These are phyloP conservation scores for Yarrowia divulgata DNA, from an alignment of 805 yeast genomes.

Conservation along the genomic window DNA sequence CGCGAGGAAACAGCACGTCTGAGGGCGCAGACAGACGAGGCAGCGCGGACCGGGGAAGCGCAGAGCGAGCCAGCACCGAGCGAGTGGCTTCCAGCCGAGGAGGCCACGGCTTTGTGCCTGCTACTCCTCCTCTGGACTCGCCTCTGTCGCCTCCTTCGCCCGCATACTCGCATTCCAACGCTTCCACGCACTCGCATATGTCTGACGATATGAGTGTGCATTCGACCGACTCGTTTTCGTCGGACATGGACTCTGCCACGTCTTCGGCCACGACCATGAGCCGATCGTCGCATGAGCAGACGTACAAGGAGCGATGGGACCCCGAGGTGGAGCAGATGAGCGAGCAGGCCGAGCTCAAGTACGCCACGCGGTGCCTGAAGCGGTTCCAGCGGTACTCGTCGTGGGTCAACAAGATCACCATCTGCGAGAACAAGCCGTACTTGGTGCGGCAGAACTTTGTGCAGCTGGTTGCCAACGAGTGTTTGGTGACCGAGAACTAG, in stretches of 20 bases:
- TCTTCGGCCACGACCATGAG: slow-evolving; percentile 26
- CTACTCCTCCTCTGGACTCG: slow-evolving; percentile 8
- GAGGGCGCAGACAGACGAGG: background rate
- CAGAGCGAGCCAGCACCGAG: background rate
- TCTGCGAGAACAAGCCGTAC: slow-evolving; percentile 36
- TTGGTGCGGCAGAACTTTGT: slow-evolving; percentile 29
- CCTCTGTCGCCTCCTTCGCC: slow-evolving; percentile 15
- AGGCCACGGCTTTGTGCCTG: background rate
- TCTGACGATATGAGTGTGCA: slow-evolving; percentile 26
- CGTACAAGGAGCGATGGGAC: slow-evolving; percentile 36
- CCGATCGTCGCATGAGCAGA: slow-evolving; percentile 28
- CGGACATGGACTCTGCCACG: slow-evolving; percentile 36
- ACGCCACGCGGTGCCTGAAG: slow-evolving; percentile 38
- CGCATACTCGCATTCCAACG: slow-evolving; percentile 24
- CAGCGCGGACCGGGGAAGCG: background rate
- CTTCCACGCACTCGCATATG: slow-evolving; percentile 11
- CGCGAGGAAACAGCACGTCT: slow-evolving; percentile 16
- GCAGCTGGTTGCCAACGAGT: slow-evolving; percentile 36
- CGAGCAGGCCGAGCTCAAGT: slow-evolving; percentile 36
- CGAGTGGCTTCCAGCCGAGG: background rate
- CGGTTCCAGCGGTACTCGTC: slow-evolving; percentile 38
- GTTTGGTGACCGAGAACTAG: slow-evolving; percentile 18
- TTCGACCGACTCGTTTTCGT: slow-evolving; percentile 22
- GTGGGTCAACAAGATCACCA: slow-evolving; percentile 34
- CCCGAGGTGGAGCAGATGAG: slow-evolving; percentile 39